Base-by-base conservation (phyloP, 352 stramenopile species). In the Phytophthora idaei region DNA sequence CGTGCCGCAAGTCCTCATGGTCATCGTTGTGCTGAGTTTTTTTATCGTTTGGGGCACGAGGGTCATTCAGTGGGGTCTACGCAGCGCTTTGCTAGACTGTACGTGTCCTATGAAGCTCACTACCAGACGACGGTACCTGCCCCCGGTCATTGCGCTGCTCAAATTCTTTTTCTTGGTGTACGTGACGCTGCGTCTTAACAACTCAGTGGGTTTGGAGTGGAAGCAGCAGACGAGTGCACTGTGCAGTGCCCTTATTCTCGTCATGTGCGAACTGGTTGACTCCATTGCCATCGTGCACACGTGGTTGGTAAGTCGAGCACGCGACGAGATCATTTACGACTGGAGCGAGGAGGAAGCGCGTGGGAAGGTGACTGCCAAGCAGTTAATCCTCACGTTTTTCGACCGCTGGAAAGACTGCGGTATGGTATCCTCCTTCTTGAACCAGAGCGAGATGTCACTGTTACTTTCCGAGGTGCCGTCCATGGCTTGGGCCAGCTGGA, bases 401-500 rank as follows among this genome's bases (percentile, higher is more conserved):
- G 69, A 76, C 45, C 64, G 69, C 25, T 76, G 64, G 69, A 76
- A 76, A 53, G 64, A 73, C 55, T 76, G 69, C 27, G 64, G 64
- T 49, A 76, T 71, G 4, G 64, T 76, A 12, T 71, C 69, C 14
- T 76, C 69, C 37, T 73, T 76, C 50, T 42, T 73, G 31, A 71
- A 68, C 51, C 69, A 76, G 21, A 76, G 60, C 21, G 69, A 76
- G 37, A 71, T 76, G 48, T 9, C 67, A 9, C 44, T 76, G 17
- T 51, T 76, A 3, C 7, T 69, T 12, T 51, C 48, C 5, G 64
- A 73, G 51, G 64, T 73, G 10, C 69, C 69, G 3, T 67, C 64
- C 28, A 76, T 76, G 69, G 61, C 56, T 21, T 73, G 64, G 69
- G 69, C 69, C 3, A 71, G 64, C 31, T 76, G 69, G 64, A 73